phyloP scores from a whole-genome alignment of 805 yeast genomes.

The Maudiozyma saulgeensis region DNA sequence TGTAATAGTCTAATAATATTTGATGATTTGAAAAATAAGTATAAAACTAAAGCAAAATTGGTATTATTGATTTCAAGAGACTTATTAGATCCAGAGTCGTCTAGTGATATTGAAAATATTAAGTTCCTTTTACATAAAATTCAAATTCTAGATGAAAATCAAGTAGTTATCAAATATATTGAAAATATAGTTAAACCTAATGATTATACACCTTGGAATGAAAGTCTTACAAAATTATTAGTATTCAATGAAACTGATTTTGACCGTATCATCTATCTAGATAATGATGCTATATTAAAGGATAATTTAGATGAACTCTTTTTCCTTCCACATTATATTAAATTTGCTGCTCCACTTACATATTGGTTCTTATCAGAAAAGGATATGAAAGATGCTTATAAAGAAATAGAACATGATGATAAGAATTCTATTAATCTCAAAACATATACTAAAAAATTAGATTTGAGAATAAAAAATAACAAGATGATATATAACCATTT shows the following conservation, averaged over 20 bases:
- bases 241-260: slow-evolving; percentile 42
- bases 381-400: slow-evolving; percentile 16
- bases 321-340: slow-evolving; percentile 36
- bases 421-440: slow-evolving; percentile 17
- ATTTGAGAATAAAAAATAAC: slow-evolving; percentile 13
- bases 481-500: slow-evolving; percentile 31
- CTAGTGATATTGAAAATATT: slow-evolving; percentile 7
- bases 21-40: slow-evolving; percentile 29
- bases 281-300: slow-evolving; percentile 43
- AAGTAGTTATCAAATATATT: slow-evolving; percentile 21
- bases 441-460: slow-evolving; percentile 16
- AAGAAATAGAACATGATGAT: slow-evolving; percentile 13
- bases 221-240: slow-evolving; percentile 46
- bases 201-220: slow-evolving; percentile 36
- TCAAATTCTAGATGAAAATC: slow-evolving; percentile 10
- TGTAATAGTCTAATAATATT: slow-evolving; percentile 45
- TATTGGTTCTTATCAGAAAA: slow-evolving; percentile 31
- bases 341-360: slow-evolving; percentile 39
- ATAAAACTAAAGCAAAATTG: slow-evolving; percentile 36
- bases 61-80: slow-evolving; percentile 35
- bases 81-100: slow-evolving; percentile 15
- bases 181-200: slow-evolving; percentile 15
- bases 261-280: slow-evolving; percentile 47
- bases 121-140: slow-evolving; percentile 4
- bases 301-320: slow-evolving; percentile 42